Percentiles rank a stretch among this genome's conserved stretches.
phyloP scores from a whole-genome alignment of 345 rosid species.

The Punica granatum region DNA sequence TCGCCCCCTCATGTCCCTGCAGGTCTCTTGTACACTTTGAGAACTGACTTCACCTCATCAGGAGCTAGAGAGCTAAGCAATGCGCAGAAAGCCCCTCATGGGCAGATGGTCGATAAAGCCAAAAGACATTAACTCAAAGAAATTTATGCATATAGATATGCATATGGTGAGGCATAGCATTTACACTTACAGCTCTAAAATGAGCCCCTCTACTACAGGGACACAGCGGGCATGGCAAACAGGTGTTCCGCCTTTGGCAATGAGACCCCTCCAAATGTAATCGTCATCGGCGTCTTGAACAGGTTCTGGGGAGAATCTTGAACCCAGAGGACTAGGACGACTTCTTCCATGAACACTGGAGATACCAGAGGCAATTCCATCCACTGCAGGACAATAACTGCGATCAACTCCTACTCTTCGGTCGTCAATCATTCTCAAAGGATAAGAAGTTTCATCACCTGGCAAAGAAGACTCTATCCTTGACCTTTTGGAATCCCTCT shows the following conservation, averaged over 20 bases:
- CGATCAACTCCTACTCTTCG: slow-evolving; percentile 39
- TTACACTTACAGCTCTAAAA: slow-evolving; percentile 50
- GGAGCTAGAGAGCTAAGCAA: not conserved
- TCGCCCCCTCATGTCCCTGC: too few species aligned
- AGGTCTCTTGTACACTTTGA: not conserved
- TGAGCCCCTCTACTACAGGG: slow-evolving; percentile 47
- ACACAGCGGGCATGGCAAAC: slow-evolving; percentile 74
- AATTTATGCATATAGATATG: not conserved
- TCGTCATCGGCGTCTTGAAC: slow-evolving; percentile 38
- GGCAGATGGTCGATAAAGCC: not conserved
- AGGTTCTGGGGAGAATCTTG: slow-evolving; percentile 23
- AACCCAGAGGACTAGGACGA: slow-evolving; percentile 38
- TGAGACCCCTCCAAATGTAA: slow-evolving; percentile 62
- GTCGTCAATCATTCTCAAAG: slow-evolving; percentile 46
- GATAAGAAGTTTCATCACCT: slow-evolving; percentile 37
- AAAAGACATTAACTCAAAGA: not conserved
- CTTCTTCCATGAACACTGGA: slow-evolving; percentile 26
- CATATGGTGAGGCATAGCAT: not conserved
- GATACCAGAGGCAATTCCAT: slow-evolving; percentile 28
- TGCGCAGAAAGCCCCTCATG: not conserved
- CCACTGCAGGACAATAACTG: slow-evolving; percentile 38
- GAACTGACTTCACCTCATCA: not conserved
- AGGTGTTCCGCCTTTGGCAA: slow-evolving; percentile 76
- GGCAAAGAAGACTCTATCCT: slow-evolving; percentile 51
- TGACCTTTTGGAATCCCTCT: slow-evolving; percentile 60